Evolutionary conservation across 1,284 basidiomycete genomes (phyloP), one percentile per base, ranked within the genome.

Genomic region (Schizophyllum commune): DNA sequence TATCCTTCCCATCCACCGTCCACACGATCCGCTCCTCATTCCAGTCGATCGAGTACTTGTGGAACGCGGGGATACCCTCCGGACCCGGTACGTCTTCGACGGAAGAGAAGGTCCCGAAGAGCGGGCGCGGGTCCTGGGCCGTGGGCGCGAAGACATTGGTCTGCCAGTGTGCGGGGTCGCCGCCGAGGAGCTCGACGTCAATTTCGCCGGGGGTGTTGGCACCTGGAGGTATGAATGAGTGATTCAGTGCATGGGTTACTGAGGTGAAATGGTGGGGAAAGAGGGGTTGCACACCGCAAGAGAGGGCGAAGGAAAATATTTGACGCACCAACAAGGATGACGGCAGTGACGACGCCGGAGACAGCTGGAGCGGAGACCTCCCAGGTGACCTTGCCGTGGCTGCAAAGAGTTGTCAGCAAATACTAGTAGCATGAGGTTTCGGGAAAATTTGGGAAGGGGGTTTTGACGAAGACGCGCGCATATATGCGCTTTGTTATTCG

Each of bases 1-100:
- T 69, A n/a, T 60, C 66, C 19, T 62, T 57, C 21, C 74, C 75
- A 62, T 81, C 79, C 5, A 81, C 68, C 56, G 72, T 73, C 79
- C 79, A 81, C 15, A 72, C 60, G 57, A 81, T 79, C 27, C 74
- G 69, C 1, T 76, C 71, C 11, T 63, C 62, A 61, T 71, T 76
- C 74, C 79, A 79, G 61, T 78, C 77, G 62, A 82, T 77, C 4
- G 75, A 72, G 60, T 80, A 81, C 17, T 65, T 67, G 63, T 79
- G 79, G 0, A 61, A 61, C 0, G 68, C 63, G 5, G 63, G 60
- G 27, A 77, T 70, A 33, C 61, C 67, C 4, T 66, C 54, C 3
- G 53, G 58, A 2, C 61, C 60, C 0, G 71, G 60, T 55, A 74
- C 69, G 62, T 68, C 58, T 52, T 79, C 68, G 4, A 74, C 70